Evolutionary conservation across 2,329 filamentous ascomycete genomes (phyloP).

Genomic region (Pestalotiopsis sp.): DNA sequence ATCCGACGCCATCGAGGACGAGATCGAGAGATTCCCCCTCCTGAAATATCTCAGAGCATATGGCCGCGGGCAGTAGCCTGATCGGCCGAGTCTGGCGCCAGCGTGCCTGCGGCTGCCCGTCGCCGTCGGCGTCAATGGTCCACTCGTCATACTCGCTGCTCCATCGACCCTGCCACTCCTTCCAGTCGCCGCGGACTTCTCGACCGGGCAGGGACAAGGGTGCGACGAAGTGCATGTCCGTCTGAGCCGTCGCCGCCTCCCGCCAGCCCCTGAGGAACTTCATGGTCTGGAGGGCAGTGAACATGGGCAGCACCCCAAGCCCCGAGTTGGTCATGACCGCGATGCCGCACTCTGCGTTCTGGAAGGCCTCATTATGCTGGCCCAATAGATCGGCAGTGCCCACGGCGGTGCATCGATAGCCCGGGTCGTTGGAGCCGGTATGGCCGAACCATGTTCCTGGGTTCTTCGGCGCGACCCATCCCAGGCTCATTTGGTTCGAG

Average conservation of each 20-base stretch:
- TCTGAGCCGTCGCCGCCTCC: not conserved
- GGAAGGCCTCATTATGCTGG: not conserved
- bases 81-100: not conserved
- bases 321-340: slow-evolving; percentile 7
- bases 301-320: not conserved
- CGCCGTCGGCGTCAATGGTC: slow-evolving; percentile 5
- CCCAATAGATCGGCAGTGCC: not conserved
- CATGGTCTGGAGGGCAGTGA: not conserved
- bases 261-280: slow-evolving; percentile 5
- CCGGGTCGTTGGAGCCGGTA: slow-evolving; percentile 7
- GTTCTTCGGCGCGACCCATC: slow-evolving; percentile 6
- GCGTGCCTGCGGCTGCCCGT: slow-evolving; percentile 1
- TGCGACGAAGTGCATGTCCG: not conserved
- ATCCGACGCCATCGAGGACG: not conserved
- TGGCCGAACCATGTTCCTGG: slow-evolving; percentile 6
- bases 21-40: slow-evolving; percentile 7
- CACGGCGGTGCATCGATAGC: slow-evolving; percentile 4
- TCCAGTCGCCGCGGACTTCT: slow-evolving; percentile 2
- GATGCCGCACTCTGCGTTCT: slow-evolving; percentile 1
- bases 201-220: not conserved
- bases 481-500: slow-evolving; percentile 3
- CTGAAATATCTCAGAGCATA: not conserved
- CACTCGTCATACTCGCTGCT: not conserved
- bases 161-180: slow-evolving; percentile 4
- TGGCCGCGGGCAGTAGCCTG: slow-evolving; percentile 1